Evolutionary conservation across 1,139 yeast species (phyloP).

Genomic region (Blastobotrys petasosporus): DNA sequence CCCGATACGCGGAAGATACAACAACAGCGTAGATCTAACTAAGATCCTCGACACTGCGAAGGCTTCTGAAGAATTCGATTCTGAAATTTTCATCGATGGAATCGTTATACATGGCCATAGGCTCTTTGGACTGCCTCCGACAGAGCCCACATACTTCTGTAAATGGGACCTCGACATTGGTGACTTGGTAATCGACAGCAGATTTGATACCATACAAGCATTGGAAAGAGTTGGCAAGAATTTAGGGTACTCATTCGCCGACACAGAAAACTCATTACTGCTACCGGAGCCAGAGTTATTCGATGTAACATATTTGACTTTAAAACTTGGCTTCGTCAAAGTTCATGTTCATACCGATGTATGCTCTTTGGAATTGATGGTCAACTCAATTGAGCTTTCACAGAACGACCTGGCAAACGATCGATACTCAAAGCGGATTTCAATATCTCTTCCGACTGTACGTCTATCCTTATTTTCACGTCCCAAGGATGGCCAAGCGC

Average conservation of each 20-base stretch:
- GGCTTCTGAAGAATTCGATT: constrained; percentile 17
- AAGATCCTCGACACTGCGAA: constrained; percentile 25
- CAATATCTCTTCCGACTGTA: constrained; percentile 47
- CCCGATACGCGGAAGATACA: constrained; percentile 32
- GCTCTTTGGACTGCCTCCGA: constrained; percentile 87
- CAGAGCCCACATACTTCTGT: constrained; percentile 80
- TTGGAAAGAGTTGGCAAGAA: constrained; percentile 42
- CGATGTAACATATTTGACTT: constrained; percentile 59
- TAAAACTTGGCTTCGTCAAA: constrained; percentile 30
- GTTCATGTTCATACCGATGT: constrained; percentile 32
- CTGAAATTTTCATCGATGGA: constrained; percentile 56
- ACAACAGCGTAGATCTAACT: constrained; percentile 18
- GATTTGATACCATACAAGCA: constrained; percentile 44
- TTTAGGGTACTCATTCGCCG: constrained; percentile 59
- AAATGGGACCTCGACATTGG: constrained; percentile 83
- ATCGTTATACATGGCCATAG: constrained; percentile 76
- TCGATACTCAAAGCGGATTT: constrained; percentile 53
- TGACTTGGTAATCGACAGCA: constrained; percentile 48
- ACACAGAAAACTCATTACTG: constrained; percentile 67
- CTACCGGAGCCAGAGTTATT: constrained; percentile 50
- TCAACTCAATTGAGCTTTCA: constrained; percentile 39
- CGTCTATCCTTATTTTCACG: constrained; percentile 32
- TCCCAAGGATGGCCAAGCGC: constrained; percentile 17
- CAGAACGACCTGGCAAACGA: constrained; percentile 66
- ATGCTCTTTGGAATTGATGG: constrained; percentile 27